Base-by-base conservation (phyloP, 1,284 basidiomycete genomes). In the Bondarzewia mesenterica region DNA sequence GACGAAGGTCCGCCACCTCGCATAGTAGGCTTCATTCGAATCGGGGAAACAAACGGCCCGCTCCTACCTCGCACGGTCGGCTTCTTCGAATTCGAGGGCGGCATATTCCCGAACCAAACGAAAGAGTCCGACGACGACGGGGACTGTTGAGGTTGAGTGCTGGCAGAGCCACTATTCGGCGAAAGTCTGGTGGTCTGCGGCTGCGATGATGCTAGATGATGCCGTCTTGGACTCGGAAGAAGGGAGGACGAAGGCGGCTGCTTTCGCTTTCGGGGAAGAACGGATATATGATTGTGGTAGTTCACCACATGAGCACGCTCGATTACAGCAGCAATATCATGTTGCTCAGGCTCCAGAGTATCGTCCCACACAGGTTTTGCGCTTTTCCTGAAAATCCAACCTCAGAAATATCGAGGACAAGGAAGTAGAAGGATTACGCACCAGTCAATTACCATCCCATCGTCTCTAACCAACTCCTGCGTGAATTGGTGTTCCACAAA, bases 381-480 rank as follows among this genome's bases (percentile, higher is more conserved):
- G 48, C 53, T 61, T 23, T 51, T 44, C 57, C 59, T 59, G n/a
- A 4, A 32, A n/a, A n/a, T 32, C 3, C 29, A 5, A 27, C 12
- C 14, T 35, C 15, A 7, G 7, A 5, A 15, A n/a, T n/a, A n/a
- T n/a, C n/a, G n/a, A n/a, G n/a, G n/a, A n/a, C n/a, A n/a, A n/a
- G n/a, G n/a, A n/a, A 5, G 2, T 21, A 32, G 5, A 39, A 10
- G 10, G 15, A 2, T 14, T 21, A 57, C 54, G 21, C 47, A 62
- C 62, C 62, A 64, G 27, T 64, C 62, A n/a, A 64, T 59, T 2
- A 59, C 61, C 58, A 64, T 59, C 16, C 62, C 62, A 18, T 64
- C 62, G 10, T 63, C 62, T 27, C 57, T 61, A 5, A 27, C 4
- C 7, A 26, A 12, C 12, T 26, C 18, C 26, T 14, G 41, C 46